Evolutionary conservation across 306 rosid genomes (phyloP).

Genomic region (Ammopiptanthus mongolicus): DNA sequence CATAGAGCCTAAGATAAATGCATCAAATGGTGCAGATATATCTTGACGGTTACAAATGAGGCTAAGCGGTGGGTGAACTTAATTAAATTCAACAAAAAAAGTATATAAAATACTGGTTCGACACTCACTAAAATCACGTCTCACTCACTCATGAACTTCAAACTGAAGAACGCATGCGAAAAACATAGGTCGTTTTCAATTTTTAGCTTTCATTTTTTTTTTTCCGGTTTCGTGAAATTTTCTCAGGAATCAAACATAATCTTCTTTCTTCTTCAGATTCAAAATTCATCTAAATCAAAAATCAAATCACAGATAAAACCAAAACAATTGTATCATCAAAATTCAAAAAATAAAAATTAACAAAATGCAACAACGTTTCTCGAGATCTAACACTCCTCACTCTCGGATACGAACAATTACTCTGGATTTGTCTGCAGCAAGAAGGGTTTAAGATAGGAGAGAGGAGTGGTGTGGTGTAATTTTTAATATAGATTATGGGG

Average conservation of each 20-base stretch:
- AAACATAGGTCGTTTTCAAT: conserved; percentile 13
- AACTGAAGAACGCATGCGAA: neutral
- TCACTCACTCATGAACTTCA: neutral
- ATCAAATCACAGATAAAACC: neutral
- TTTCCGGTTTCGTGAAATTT: neutral
- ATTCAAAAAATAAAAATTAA: neutral
- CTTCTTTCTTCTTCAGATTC: neutral
- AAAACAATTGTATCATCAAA: neutral
- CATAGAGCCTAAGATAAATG: too few species aligned
- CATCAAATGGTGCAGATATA: neutral
- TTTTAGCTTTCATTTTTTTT: neutral
- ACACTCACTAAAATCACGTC: too few species aligned
- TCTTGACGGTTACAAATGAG: too few species aligned
- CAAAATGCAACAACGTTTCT: neutral
- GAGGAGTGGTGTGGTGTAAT: too few species aligned
- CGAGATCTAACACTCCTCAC: conserved; percentile 7
- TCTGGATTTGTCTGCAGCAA: too few species aligned
- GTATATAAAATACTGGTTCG: too few species aligned
- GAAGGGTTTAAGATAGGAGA: too few species aligned
- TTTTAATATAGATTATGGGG: too few species aligned
- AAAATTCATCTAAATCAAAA: neutral
- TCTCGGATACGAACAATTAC: neutral
- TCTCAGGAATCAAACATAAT: neutral
- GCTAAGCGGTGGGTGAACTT: neutral
- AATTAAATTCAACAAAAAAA: neutral